phyloP scores from a whole-genome alignment of 176 grass and related monocot genomes.

The Zea luxurians region DNA sequence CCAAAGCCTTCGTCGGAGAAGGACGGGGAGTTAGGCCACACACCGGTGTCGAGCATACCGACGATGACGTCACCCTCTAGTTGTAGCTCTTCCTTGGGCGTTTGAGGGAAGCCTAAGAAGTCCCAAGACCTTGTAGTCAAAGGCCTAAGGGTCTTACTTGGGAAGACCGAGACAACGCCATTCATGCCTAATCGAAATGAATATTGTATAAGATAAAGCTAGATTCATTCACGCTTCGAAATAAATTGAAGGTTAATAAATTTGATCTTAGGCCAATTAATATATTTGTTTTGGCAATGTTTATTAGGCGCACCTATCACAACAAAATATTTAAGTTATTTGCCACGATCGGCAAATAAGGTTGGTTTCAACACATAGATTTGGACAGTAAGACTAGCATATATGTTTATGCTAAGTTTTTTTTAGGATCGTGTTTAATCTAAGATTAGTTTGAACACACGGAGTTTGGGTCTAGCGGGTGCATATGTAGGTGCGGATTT shows the following conservation, averaged over 20 bases:
- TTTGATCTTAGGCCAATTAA: too few relatives aligned
- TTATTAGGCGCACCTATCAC: too few relatives aligned
- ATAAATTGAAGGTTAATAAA: too few relatives aligned
- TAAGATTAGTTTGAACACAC: too few relatives aligned
- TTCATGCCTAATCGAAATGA: conserved; percentile 21
- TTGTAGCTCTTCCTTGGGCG: background rate
- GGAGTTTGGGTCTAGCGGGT: background rate
- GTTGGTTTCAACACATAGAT: too few relatives aligned
- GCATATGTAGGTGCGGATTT: background rate
- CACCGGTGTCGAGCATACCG: conserved; percentile 46
- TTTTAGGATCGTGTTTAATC: too few relatives aligned
- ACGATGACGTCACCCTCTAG: conserved; percentile 46
- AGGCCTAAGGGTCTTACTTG: conserved; percentile 6
- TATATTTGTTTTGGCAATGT: too few relatives aligned
- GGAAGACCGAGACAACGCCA: conserved; percentile 45
- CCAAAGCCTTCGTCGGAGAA: conserved; percentile 47
- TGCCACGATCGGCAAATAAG: too few relatives aligned
- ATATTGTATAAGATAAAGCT: too few relatives aligned
- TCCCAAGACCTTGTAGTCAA: conserved; percentile 61
- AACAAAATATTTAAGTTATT: too few relatives aligned
- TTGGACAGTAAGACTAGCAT: too few relatives aligned
- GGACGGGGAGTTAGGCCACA: conserved; percentile 47
- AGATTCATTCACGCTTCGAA: background rate
- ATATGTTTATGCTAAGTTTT: too few relatives aligned
- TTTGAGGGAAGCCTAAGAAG: conserved; percentile 37